Percentiles rank a stretch among this genome's conserved stretches.
Evolutionary conservation across 306 rosid species (phyloP).

Genomic region (Hippophae gyantsensis): DNA sequence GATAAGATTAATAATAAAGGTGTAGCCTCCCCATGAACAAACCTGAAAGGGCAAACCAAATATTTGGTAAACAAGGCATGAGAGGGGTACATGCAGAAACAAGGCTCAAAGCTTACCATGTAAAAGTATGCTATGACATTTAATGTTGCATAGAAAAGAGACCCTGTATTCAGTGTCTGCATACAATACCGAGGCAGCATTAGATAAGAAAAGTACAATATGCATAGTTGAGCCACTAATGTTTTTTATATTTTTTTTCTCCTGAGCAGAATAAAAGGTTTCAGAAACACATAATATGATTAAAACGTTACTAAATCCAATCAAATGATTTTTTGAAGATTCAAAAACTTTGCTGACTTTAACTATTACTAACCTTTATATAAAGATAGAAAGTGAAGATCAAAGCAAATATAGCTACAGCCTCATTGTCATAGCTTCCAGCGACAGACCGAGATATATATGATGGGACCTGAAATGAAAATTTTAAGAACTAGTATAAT

Average conservation of each 20-base stretch:
- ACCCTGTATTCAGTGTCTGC: conserved; percentile 95
- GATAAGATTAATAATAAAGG: conserved; percentile 94
- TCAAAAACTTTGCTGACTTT: not conserved
- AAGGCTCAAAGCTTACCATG: conserved; percentile 52
- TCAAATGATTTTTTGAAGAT: conserved; percentile 1
- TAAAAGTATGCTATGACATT: conserved; percentile 92
- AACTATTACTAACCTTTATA: conserved; percentile 58
- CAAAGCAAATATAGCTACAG: conserved; percentile 98
- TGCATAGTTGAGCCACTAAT: not conserved
- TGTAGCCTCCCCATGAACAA: conserved; percentile 99
- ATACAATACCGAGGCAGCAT: conserved; percentile 26
- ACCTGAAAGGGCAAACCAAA: conserved; percentile 47
- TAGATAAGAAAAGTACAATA: conserved; percentile 20
- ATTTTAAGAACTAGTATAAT: conserved; percentile 8
- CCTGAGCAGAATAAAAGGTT: too few relatives aligned
- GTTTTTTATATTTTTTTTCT: too few relatives aligned
- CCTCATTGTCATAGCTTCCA: conserved; percentile 99
- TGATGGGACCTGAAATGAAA: conserved; percentile 73
- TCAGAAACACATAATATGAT: not conserved
- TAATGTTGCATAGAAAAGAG: conserved; percentile 94
- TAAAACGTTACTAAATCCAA: too few relatives aligned
- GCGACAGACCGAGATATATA: conserved; percentile 98
- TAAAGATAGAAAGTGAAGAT: conserved; percentile 94
- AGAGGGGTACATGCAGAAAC: conserved; percentile 15
- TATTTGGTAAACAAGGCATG: conserved; percentile 8